A percentile compares a stretch with the other conserved stretches of the same genome.
Evolutionary conservation across 2,329 filamentous ascomycete genomes (phyloP).

Genomic region (Penicillium nordicum): DNA sequence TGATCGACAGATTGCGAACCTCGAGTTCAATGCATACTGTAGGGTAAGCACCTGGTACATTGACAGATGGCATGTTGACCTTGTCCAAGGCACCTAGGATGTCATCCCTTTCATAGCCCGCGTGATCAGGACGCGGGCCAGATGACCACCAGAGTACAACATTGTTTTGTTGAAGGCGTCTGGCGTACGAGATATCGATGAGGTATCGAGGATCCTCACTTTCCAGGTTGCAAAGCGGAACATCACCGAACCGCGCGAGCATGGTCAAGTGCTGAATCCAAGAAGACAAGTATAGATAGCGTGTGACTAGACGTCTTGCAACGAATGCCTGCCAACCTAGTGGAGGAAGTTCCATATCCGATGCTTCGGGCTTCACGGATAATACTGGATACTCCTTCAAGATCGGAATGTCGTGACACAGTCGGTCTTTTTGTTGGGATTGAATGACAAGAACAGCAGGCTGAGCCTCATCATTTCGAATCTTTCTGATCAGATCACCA

Average conservation of each 20-base stretch:
- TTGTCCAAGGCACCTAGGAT: conserved; percentile 76
- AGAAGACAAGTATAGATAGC: conserved; percentile 87
- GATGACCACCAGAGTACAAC: conserved; percentile 97
- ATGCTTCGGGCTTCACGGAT: conserved; percentile 73
- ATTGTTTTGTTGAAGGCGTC: conserved; percentile 82
- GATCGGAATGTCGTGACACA: conserved; percentile 80
- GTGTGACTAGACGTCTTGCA: conserved; percentile 77
- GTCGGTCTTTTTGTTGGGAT: conserved; percentile 75
- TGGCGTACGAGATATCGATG: conserved; percentile 92
- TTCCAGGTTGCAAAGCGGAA: conserved; percentile 93
- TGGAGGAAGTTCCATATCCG: conserved; percentile 83
- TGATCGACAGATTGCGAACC: conserved; percentile 91
- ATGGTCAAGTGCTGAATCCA: conserved; percentile 89
- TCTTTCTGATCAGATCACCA: conserved; percentile 81
- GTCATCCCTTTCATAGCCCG: conserved; percentile 91
- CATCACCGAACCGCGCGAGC: conserved; percentile 85
- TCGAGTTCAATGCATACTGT: conserved; percentile 96
- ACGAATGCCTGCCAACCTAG: conserved; percentile 92
- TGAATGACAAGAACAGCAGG: conserved; percentile 86
- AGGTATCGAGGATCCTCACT: conserved; percentile 89
- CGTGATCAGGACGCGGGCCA: conserved; percentile 84
- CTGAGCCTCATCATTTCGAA: conserved; percentile 76
- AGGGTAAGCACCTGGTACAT: conserved; percentile 88
- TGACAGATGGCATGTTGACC: conserved; percentile 88
- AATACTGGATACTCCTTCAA: conserved; percentile 82